Conservation (phyloP, 345 rosid species). For the Noccaea bulbosa region DNA sequence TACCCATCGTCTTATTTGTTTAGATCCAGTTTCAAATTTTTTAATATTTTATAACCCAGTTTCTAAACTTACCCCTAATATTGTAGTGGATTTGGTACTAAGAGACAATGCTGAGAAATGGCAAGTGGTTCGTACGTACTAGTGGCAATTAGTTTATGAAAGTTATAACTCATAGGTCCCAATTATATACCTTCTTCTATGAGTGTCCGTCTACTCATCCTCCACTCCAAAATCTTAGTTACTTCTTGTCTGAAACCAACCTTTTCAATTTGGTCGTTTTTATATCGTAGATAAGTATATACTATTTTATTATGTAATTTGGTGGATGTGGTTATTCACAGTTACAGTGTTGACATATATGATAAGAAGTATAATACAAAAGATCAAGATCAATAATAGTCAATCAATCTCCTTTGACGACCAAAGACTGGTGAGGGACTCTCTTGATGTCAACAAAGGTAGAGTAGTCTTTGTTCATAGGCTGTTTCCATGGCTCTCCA, state of each 20-base stretch:
- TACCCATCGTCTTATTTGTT: neutral
- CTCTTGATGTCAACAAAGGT: conserved; percentile 80
- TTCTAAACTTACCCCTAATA: neutral
- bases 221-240: conserved; percentile 37
- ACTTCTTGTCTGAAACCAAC: conserved; percentile 34
- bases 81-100: conserved; percentile 31
- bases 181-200: conserved; percentile 25
- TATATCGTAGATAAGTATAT: conserved; percentile 7
- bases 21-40: neutral
- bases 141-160: conserved; percentile 31
- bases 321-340: conserved; percentile 30
- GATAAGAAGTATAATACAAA: neutral
- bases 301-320: neutral
- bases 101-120: conserved; percentile 23
- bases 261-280: conserved; percentile 18
- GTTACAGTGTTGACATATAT: neutral
- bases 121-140: conserved; percentile 43
- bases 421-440: conserved; percentile 71
- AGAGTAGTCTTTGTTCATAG: conserved; percentile 67
- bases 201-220: conserved; percentile 42
- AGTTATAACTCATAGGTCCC: conserved; percentile 38
- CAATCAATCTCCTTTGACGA: conserved; percentile 63
- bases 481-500: conserved; percentile 98
- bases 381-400: conserved; percentile 17
- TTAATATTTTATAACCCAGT: neutral